Base-by-base conservation (phyloP, 2,329 filamentous ascomycete genomes). In the Pseudogymnoascus sp. region DNA sequence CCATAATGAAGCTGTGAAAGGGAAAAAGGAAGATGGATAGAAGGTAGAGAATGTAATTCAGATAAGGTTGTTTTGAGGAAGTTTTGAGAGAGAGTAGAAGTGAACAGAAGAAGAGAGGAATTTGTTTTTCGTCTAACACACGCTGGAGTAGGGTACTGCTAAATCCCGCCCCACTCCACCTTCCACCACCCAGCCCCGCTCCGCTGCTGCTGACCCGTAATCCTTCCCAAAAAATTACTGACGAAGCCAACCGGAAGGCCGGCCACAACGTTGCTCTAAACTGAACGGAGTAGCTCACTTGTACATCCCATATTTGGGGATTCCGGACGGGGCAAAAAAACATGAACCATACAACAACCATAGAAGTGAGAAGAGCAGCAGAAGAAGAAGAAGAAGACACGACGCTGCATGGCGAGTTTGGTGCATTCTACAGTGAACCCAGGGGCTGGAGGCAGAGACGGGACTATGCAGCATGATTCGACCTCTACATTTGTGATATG, bases 401-500 rank as follows among this genome's bases (percentile, higher is more conserved):
- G 29, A 7, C 50, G 50, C 50, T 56, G 50, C 17, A 56, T 56
- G 50, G 29, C 50, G 50, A 56, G 50, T 13, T 56, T 33, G 29
- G 50, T 56, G 29, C 11, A 21, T 56, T 33, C 50, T 33, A 15
- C 29, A 33, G 50, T 33, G 50, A 56, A 33, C 50, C 26, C 29
- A 33, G 50, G 13, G n/a, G 5, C 3, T 4, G 10, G 9, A 56
- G 50, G 21, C 29, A 11, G 50, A 13, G 50, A 56, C 29, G 50
- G 29, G 50, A 60, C 38, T 60, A 60, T 60, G 59, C 38, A 26
- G 33, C 15, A 42, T 60, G 59, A 60, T 40, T 60, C 35, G 21
- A 26, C 33, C 19, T 66, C 68, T 35, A 65, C 67, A 10, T 68
- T 62, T 33, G 60, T 69, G 15, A 68, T 70, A 38, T 63, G 62